phyloP scores from a whole-genome alignment of 2,329 filamentous ascomycete species.

The Hypocreales sp. region DNA sequence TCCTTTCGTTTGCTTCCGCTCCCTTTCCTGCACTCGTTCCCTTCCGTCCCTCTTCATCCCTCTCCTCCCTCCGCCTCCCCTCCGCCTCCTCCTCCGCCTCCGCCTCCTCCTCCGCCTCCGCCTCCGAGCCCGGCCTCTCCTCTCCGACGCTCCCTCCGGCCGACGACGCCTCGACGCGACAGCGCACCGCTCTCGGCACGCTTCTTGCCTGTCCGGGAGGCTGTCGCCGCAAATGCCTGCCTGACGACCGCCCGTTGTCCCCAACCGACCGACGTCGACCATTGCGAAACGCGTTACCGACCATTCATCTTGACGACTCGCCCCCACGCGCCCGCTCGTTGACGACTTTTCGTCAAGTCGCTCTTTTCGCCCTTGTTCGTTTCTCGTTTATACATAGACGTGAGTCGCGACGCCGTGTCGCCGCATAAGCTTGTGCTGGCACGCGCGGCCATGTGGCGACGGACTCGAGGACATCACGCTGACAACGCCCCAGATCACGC shows the following conservation, averaged over 20 bases:
- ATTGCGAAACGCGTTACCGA: constrained; percentile 8
- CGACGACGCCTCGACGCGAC: no score
- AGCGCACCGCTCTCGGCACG: no score
- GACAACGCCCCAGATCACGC: constrained; percentile 16
- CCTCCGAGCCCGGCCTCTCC: constrained; percentile 6
- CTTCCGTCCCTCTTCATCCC: constrained; percentile 9
- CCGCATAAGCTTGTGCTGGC: not conserved
- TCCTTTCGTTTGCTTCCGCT: constrained; percentile 12
- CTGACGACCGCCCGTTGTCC: constrained; percentile 10
- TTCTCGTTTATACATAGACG: constrained; percentile 3
- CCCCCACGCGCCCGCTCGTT: constrained; percentile 11
- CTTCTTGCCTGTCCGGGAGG: no score
- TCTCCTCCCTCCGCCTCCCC: constrained; percentile 4
- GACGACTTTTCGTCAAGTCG: constrained; percentile 32
- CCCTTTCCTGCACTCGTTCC: constrained; percentile 11
- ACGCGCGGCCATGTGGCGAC: no score
- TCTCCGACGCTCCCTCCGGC: no score
- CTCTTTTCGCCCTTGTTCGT: constrained; percentile 20
- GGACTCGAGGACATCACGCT: constrained; percentile 4
- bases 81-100: constrained; percentile 8
- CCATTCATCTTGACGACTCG: constrained; percentile 11
- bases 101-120: constrained; percentile 14
- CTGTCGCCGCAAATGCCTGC: no score
- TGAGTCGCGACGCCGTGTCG: no score
- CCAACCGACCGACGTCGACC: constrained; percentile 4